These are phyloP conservation scores for Russula sp. DNA, from an alignment of 768 basidiomycete species.

Conservation along the genomic window DNA sequence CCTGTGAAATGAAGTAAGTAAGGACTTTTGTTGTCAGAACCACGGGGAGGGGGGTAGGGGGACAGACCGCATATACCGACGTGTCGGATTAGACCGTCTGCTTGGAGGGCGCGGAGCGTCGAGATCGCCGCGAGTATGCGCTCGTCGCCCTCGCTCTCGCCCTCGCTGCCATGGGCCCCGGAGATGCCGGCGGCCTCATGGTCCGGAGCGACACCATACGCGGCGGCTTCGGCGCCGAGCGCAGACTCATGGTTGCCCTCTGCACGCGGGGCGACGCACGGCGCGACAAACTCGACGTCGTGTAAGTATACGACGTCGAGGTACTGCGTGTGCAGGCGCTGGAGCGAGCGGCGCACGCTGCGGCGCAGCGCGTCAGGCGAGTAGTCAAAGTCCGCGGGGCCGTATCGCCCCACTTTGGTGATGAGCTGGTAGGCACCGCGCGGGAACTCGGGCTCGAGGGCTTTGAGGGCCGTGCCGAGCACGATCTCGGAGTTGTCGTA, in stretches of 20 bases:
- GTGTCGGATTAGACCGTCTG: constrained; percentile 62
- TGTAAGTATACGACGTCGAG: constrained; percentile 80
- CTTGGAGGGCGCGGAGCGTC: constrained; percentile 61
- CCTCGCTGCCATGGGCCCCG: constrained; percentile 32
- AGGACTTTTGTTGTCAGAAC: no score
- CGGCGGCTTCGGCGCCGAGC: constrained; percentile 44
- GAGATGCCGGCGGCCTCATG: constrained; percentile 45
- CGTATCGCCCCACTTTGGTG: constrained; percentile 84
- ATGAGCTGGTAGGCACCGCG: constrained; percentile 74
- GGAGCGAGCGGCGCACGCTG: constrained; percentile 60
- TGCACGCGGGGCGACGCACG: constrained; percentile 41
- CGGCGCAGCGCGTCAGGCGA: constrained; percentile 56
- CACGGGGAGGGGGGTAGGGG: neutral
- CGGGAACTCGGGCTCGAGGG: constrained; percentile 63
- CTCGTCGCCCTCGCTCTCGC: constrained; percentile 43
- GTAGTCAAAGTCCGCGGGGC: constrained; percentile 64
- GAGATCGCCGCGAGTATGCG: constrained; percentile 60
- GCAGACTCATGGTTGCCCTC: constrained; percentile 55
- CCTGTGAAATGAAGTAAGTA: constrained; percentile 32
- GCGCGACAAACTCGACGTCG: constrained; percentile 74
- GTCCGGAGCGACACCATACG: constrained; percentile 60
- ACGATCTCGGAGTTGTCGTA: constrained; percentile 79
- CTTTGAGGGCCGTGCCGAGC: constrained; percentile 57
- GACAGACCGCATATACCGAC: constrained; percentile 74
- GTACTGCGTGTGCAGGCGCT: constrained; percentile 67